Percentiles rank a stretch among this genome's conserved stretches.
Evolutionary conservation across 768 basidiomycete genomes (phyloP).

Genomic region (Lentinus brumalis): DNA sequence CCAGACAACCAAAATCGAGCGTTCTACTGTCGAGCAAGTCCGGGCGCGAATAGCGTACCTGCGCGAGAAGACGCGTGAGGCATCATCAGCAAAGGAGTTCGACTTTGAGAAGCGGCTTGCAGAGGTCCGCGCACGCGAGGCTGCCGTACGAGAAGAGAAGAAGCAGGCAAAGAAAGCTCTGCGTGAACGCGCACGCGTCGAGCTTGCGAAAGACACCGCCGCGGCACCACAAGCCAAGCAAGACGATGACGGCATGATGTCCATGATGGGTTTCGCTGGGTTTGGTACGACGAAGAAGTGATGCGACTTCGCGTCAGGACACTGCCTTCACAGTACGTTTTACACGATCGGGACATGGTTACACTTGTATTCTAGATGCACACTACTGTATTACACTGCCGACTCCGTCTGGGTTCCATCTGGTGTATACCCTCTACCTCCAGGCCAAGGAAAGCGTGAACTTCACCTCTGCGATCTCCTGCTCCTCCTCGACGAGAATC

Average conservation of each 20-base stretch:
- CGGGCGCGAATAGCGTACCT: slow-evolving; percentile 86
- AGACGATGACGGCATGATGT: slow-evolving; percentile 67
- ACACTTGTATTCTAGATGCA: slow-evolving; percentile 32
- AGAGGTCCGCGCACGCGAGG: slow-evolving; percentile 77
- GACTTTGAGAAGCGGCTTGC: slow-evolving; percentile 91
- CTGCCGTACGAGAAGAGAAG: slow-evolving; percentile 64
- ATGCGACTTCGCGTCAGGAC: slow-evolving; percentile 17
- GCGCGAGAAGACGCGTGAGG: slow-evolving; percentile 84
- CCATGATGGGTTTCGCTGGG: slow-evolving; percentile 90
- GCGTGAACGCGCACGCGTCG: slow-evolving; percentile 70
- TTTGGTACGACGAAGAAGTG: slow-evolving; percentile 88
- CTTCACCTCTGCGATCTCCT: slow-evolving; percentile 80
- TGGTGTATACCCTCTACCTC: slow-evolving; percentile 36
- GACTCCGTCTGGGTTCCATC: slow-evolving; percentile 14
- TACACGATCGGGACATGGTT: slow-evolving; percentile 21
- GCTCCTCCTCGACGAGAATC: slow-evolving; percentile 81
- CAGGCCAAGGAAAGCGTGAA: slow-evolving; percentile 71
- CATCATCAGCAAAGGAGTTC: slow-evolving; percentile 83
- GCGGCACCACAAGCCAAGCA: slow-evolving; percentile 37
- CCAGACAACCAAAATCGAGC: slow-evolving; percentile 90
- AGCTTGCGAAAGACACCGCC: slow-evolving; percentile 52
- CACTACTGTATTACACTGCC: slow-evolving; percentile 35
- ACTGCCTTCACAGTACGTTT: slow-evolving; percentile 4
- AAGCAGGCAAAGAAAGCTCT: slow-evolving; percentile 80
- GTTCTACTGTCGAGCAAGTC: slow-evolving; percentile 92